Evolutionary conservation across 306 rosid species (phyloP).

Genomic region (Dicorynia guianensis): DNA sequence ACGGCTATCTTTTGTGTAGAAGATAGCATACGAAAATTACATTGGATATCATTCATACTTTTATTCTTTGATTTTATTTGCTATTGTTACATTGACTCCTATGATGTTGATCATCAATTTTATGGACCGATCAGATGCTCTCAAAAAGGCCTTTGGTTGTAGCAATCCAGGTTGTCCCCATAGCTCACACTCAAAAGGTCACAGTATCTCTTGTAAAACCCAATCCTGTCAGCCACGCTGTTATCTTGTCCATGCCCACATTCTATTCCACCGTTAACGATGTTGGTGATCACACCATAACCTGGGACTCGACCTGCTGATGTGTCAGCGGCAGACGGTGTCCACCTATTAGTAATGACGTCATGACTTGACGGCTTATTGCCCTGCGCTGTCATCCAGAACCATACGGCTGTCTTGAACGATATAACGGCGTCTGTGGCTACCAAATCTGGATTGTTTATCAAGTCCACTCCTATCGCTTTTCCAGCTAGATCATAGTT

Average conservation of each 20-base stretch:
- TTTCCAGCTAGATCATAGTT: constrained; percentile 58
- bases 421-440: constrained; percentile 51
- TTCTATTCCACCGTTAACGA: constrained; percentile 39
- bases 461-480: constrained; percentile 43
- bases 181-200: constrained; percentile 12
- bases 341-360: constrained; percentile 58
- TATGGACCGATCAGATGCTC: neutral
- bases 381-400: constrained; percentile 71
- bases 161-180: constrained; percentile 44
- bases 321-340: constrained; percentile 46
- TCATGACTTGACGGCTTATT: constrained; percentile 70
- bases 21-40: too few species aligned
- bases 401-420: constrained; percentile 72
- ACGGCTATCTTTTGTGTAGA: too few species aligned
- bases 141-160: constrained; percentile 22
- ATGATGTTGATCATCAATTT: too few species aligned
- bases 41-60: too few species aligned
- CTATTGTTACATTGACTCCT: neutral
- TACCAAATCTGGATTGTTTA: constrained; percentile 58
- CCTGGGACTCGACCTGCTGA: constrained; percentile 41
- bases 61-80: too few species aligned
- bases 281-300: constrained; percentile 49
- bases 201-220: constrained; percentile 43
- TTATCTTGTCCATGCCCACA: constrained; percentile 34
- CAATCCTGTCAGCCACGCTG: constrained; percentile 1